Evolutionary conservation across 116 monocot species (phyloP), one percentile per base, ranked within the genome.

Genomic region (Thalassia testudinum): DNA sequence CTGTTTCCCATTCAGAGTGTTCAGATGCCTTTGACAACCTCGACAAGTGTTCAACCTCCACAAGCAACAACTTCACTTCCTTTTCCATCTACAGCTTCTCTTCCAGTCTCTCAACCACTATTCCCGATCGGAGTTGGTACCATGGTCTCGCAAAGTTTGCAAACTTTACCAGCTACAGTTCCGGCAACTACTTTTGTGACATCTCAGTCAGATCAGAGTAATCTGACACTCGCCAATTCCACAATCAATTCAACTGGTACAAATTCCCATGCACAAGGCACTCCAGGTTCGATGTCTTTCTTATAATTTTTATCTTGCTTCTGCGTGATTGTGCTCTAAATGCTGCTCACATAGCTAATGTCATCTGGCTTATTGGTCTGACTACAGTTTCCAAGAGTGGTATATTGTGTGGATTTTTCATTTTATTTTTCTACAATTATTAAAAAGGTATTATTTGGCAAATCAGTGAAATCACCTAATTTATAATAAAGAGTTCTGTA

Each of bases 1-100:
- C 61, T 89, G 44, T 97, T 97, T 77, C 82, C 97, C 37, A 79
- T 95, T 44, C 87, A 84, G 29, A 81, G 71, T 62, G 57, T 69
- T 28, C 58, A 57, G 12, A 24, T 56, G 49, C 61, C 71, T 58
- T 62, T 81, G 48, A 54, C 72, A 48, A 17, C 73, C 19, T 51
- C 71, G 52, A 38, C 75, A 51, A 37, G 66, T 45, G 34, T 74
- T 50, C 83, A 69, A 29, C 40, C 71, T 65, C 52, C 69, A 5
- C 70, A 74, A 57, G 77, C 54, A 65, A 58, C 68, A 54, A 62
- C 47, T 43, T 69, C 75, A 40, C 69, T 72, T 57, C 74, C 78
- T 48, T 47, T 83, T 38, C 70, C 76, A 37, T 64, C 80, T 57
- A 49, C 79, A 0, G 21, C 69, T 45, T 64, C 66, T 18, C 24